These are phyloP conservation scores for Amphichorda felina DNA, from an alignment of 2,329 filamentous ascomycete genomes.

Conservation along the genomic window DNA sequence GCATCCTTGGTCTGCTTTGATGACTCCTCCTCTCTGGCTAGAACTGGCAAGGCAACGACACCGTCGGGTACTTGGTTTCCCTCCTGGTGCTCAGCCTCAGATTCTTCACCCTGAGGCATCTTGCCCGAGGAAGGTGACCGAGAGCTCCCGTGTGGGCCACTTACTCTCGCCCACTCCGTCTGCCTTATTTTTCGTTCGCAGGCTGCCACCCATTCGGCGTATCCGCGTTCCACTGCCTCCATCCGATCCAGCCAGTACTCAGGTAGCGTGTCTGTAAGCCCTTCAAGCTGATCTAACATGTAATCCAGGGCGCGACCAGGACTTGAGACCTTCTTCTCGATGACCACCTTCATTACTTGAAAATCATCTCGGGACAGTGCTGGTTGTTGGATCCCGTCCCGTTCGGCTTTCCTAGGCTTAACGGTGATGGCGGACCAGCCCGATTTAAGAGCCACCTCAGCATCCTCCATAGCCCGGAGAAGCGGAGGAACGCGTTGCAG, in stretches of 20 bases:
- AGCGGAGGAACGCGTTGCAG: slow-evolving; percentile 62
- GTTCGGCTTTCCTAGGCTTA: slow-evolving; percentile 1
- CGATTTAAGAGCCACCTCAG: slow-evolving; percentile 50
- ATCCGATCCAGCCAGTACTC: slow-evolving; percentile 80
- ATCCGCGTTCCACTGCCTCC: slow-evolving; percentile 66
- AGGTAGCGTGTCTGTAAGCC: slow-evolving; percentile 70
- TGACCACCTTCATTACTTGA: slow-evolving; percentile 44
- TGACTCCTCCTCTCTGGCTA: slow-evolving; percentile 2
- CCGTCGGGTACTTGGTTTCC: too few relatives aligned
- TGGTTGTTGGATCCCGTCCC: slow-evolving; percentile 6
- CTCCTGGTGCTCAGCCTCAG: too few relatives aligned
- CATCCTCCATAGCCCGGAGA: slow-evolving; percentile 52
- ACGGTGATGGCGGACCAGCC: slow-evolving; percentile 52
- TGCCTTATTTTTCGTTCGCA: slow-evolving; percentile 66
- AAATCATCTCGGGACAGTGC: slow-evolving; percentile 33
- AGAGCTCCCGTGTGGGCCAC: neutral
- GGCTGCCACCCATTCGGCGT: slow-evolving; percentile 68
- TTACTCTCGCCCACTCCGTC: slow-evolving; percentile 37
- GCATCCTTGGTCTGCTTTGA: slow-evolving; percentile 1
- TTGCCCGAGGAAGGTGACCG: neutral
- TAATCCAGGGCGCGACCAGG: slow-evolving; percentile 67
- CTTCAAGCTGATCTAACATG: slow-evolving; percentile 81
- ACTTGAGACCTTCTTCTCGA: slow-evolving; percentile 57
- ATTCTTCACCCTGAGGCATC: too few relatives aligned
- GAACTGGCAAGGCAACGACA: neutral